Evolutionary conservation across 176 grass and related monocot genomes (phyloP), one percentile per base, ranked within the genome.

Genomic region (Poa pratensis): DNA sequence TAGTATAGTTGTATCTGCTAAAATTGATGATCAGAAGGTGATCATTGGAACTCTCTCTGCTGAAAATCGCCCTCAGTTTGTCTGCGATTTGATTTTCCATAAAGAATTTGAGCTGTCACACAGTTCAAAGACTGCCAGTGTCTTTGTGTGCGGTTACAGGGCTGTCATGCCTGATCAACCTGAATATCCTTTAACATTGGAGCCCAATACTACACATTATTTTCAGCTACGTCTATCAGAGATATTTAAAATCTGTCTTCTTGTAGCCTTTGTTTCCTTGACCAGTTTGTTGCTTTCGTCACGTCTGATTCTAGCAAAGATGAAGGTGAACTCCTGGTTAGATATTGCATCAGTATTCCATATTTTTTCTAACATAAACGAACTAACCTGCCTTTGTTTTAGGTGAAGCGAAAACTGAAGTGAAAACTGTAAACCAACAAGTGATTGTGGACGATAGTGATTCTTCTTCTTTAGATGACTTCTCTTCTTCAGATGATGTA

Each of bases 51-150:
- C 89, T 50, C 89, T 98, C 1, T 92, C 89, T 13, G 58, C 69
- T 20, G 89, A 92, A 26, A 93, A 87, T 62, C 88, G 75, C 74
- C 67, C 91, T 82, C 91, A 98, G 26, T 86, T 98, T 69, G 7
- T 9, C 18, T 89, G 87, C 67, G 91, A 94, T 90, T 52, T 98
- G 50, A 54, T 94, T 20, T 87, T 98, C 81, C 89, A 95, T 32
- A 85, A 92, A 61, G 57, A 87, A 39, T 90, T 98, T 86, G 91
- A 90, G 85, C 55, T 98, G 52, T 95, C 91, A 18, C 89, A 98
- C 81, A 90, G 43, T 77, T 95, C 93, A n/a, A 95, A 95, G 53
- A 92, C 87, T 32, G 22, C 80, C 0, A 95, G 73, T 46, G 89
- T 98, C 76, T 85, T 88, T 83, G 81, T 90, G 49, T 80, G 73